A percentile compares a stretch with the other conserved stretches of the same genome.
phyloP scores from a whole-genome alignment of 169 alveolate species.

The Hammondia hammondi region DNA sequence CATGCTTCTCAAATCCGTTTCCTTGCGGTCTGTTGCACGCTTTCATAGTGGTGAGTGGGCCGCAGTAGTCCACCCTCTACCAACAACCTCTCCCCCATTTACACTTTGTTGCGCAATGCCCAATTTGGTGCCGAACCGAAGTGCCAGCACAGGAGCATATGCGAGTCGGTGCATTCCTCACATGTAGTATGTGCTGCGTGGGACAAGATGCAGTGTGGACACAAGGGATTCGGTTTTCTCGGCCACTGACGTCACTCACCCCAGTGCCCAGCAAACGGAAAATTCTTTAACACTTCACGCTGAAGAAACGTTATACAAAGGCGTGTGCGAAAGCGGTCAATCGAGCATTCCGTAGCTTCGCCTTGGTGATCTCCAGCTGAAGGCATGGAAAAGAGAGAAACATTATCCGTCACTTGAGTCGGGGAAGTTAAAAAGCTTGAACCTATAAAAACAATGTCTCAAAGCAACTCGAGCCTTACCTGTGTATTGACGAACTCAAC shows the following conservation, averaged over 20 bases:
- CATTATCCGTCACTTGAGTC: neutral
- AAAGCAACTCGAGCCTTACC: conserved; percentile 34
- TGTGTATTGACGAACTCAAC: conserved; percentile 59
- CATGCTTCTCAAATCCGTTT: too few species aligned
- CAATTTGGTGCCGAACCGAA: neutral
- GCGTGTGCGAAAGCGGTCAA: conserved; percentile 63
- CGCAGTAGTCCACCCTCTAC: too few species aligned
- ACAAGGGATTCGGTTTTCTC: neutral
- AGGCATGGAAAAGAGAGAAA: neutral
- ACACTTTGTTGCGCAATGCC: too few species aligned
- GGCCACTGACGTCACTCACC: neutral
- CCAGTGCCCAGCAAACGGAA: neutral
- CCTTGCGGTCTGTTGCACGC: too few species aligned
- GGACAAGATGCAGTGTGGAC: too few species aligned
- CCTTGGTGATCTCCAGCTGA: conserved; percentile 58
- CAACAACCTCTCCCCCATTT: too few species aligned
- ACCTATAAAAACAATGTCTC: neutral
- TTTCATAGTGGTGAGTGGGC: too few species aligned
- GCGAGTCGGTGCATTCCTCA: too few species aligned
- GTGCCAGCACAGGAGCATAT: neutral
- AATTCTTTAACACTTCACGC: neutral
- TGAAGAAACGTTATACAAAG: conserved; percentile 10
- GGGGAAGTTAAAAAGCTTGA: neutral
- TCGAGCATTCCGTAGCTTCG: conserved; percentile 62
- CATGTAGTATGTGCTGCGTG: too few species aligned